Evolutionary conservation across 2,329 filamentous ascomycete species (phyloP).

Genomic region (Ophiosphaerella herpotricha): DNA sequence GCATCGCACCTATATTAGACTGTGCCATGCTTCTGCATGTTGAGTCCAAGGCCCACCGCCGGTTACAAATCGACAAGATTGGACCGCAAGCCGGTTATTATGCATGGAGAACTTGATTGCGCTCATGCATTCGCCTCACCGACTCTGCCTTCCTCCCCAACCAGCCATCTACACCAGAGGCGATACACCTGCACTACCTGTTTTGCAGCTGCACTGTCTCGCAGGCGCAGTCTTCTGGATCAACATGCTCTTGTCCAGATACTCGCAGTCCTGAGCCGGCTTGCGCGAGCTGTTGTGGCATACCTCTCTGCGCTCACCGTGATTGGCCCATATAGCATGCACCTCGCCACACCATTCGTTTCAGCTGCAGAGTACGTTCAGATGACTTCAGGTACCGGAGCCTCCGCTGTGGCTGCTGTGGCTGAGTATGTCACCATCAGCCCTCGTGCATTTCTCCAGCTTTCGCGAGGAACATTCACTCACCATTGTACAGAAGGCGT

Average conservation of each 20-base stretch:
- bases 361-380: constrained; percentile 13
- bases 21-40: constrained; percentile 26
- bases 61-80: constrained; percentile 17
- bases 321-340: constrained; percentile 11
- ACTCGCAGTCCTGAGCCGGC: neutral
- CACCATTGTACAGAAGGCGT: neutral
- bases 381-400: constrained; percentile 10
- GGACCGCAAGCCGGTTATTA: constrained; percentile 7
- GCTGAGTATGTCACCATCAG: constrained; percentile 7
- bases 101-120: constrained; percentile 9
- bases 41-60: constrained; percentile 13
- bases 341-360: constrained; percentile 19
- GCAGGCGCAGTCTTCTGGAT: neutral
- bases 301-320: neutral
- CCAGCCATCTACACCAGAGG: neutral
- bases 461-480: neutral
- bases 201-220: too few relatives aligned
- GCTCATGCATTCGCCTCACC: constrained; percentile 7
- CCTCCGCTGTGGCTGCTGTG: constrained; percentile 6
- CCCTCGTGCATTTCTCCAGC: neutral
- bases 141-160: neutral
- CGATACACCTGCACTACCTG: neutral
- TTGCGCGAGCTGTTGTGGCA: neutral
- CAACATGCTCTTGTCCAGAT: neutral
- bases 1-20: constrained; percentile 23